Percentiles rank a stretch among this genome's conserved stretches.
Evolutionary conservation across 345 rosid species (phyloP).

Genomic region (Populus nigra): DNA sequence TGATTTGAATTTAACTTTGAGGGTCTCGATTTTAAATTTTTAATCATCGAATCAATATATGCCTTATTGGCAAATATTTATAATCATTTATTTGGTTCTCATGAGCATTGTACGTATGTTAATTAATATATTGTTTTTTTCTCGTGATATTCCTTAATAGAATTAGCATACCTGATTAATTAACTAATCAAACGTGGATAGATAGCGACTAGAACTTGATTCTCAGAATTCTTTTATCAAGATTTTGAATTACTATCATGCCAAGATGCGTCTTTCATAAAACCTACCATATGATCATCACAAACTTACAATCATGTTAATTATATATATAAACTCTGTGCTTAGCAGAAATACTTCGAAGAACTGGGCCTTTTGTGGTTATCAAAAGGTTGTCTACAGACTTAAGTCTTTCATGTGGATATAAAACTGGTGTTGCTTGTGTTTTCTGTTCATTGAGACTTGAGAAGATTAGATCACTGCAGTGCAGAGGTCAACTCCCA

Average conservation of each 20-base stretch:
- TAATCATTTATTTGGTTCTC: neutral
- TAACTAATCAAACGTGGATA: neutral
- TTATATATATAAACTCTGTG: neutral
- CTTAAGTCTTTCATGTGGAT: conserved; percentile 2
- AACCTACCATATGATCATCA: neutral
- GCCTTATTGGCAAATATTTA: neutral
- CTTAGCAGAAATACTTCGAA: conserved; percentile 11
- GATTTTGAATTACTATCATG: too few relatives aligned
- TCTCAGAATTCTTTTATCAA: neutral
- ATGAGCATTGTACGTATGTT: neutral
- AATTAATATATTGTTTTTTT: neutral
- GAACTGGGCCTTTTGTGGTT: conserved; percentile 3
- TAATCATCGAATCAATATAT: neutral
- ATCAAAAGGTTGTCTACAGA: conserved; percentile 11
- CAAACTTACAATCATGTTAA: neutral
- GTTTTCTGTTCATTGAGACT: conserved; percentile 22
- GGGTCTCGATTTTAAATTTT: neutral
- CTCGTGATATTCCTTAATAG: neutral
- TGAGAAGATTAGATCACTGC: conserved; percentile 17
- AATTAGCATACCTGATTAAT: neutral
- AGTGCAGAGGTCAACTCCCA: conserved; percentile 37
- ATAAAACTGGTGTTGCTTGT: conserved; percentile 12
- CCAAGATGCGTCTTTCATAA: too few relatives aligned
- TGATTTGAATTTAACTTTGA: neutral
- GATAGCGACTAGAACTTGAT: neutral